A percentile compares a stretch with the other conserved stretches of the same genome.
phyloP scores from a whole-genome alignment of 495 filamentous ascomycete genomes.

The Annulohypoxylon stygium region DNA sequence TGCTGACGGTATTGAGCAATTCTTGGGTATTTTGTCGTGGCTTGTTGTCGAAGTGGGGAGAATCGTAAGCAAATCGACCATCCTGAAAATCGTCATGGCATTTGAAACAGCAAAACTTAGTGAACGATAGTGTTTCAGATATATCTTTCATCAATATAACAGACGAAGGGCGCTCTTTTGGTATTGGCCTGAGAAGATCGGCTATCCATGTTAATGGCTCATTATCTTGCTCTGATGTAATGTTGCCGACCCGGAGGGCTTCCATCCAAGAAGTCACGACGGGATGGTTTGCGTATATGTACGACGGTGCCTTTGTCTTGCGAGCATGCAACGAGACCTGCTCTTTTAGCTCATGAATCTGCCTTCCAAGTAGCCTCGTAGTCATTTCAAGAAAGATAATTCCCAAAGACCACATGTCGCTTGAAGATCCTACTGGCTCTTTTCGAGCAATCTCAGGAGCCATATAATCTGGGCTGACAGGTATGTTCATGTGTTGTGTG shows the following conservation, averaged over 20 bases:
- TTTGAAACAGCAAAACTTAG: background rate
- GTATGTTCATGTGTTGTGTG: background rate
- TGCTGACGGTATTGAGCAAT: background rate
- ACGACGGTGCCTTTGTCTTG: background rate
- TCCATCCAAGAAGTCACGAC: background rate
- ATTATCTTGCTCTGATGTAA: background rate
- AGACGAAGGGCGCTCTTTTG: background rate
- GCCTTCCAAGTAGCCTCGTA: background rate
- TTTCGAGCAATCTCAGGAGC: background rate
- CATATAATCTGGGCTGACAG: background rate
- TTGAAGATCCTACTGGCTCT: background rate
- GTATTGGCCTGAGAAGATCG: background rate
- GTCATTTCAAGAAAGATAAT: background rate
- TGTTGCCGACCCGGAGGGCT: background rate
- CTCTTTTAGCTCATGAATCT: background rate
- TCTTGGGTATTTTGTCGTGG: background rate
- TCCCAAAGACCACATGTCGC: background rate
- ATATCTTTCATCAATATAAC: background rate
- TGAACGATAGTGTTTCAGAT: background rate
- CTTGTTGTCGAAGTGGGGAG: background rate
- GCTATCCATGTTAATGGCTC: background rate
- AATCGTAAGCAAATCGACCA: background rate
- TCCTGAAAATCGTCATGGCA: background rate
- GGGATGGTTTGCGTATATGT: background rate
- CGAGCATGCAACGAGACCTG: background rate